Evolutionary conservation across 257 asterid genomes (phyloP), one percentile per base, ranked within the genome.

Genomic region (Solanum infundibuliforme): DNA sequence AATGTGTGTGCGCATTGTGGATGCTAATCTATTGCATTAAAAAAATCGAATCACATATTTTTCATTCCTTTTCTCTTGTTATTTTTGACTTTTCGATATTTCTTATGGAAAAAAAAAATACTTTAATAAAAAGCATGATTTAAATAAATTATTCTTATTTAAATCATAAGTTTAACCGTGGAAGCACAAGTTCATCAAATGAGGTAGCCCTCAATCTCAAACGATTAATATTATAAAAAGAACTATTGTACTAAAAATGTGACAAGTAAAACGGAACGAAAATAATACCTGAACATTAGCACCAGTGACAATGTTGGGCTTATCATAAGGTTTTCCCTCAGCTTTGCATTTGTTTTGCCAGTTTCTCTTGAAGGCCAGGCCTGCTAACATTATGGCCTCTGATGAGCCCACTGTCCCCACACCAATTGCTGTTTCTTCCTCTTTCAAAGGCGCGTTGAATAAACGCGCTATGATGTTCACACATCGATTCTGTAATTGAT

Each of bases 321-420:
- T 90, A 8, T 87, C 89, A 60, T 16, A 79, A 10, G 92, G 90
- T 31, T 85, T 89, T 9, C 92, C 92, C 72, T 81, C 81, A 5
- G 88, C 92, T 86, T 34, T 90, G 12, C 90, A 55, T 77, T 83
- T 90, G 90, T 89, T 90, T 68, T 90, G 92, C 92, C 92, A 90
- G 31, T 7, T 72, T 72, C 92, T 90, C 81, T 90, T 90, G 72
- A 90, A 90, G 25, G 92, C 89, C 25, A 90, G 89, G 46, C 92
- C 92, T 20, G 91, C 92, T 12, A 90, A 86, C 92, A 90, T 90
- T 82, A 90, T 90, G 31, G 92, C 92, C 69, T 90, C 92, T 1
- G 92, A 90, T 41, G 92, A 90, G 16, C 92, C 92, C 77, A 90
- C 92, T 3, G 92, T 90, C 6, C 92, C 92, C 1, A 89, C 90